phyloP scores from a whole-genome alignment of 805 yeast species.

The Starmerella apicola region DNA sequence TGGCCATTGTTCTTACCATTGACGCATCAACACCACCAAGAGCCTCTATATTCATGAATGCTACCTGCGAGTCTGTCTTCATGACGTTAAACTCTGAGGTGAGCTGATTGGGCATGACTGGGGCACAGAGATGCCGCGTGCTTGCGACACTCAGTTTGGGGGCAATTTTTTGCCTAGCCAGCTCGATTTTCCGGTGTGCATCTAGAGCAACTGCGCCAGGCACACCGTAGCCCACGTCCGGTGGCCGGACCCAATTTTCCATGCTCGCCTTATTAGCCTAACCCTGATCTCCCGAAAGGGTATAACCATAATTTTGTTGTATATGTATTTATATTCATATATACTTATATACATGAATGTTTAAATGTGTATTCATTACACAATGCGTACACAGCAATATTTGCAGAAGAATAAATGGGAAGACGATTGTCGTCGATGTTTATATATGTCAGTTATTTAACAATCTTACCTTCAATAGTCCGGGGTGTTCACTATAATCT shows the following conservation, averaged over 20 bases:
- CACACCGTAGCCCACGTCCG: conserved; percentile 10
- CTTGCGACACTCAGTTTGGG: conserved; percentile 5
- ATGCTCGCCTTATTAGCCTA: background rate
- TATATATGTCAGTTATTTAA: too few species aligned
- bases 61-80: background rate
- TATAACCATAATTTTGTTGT: too few species aligned
- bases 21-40: conserved; percentile 5
- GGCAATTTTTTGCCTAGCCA: conserved; percentile 5
- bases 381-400: too few species aligned
- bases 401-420: too few species aligned
- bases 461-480: too few species aligned
- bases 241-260: background rate
- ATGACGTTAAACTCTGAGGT: background rate
- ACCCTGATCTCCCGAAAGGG: background rate
- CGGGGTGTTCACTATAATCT: too few species aligned
- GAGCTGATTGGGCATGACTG: background rate
- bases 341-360: too few species aligned
- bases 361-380: too few species aligned
- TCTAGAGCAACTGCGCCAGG: conserved; percentile 13
- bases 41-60: background rate
- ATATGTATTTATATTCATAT: too few species aligned
- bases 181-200: background rate
- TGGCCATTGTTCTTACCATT: background rate
- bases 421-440: too few species aligned
- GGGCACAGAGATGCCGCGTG: background rate